These are phyloP conservation scores for Ramicandelaber brevisporus DNA, from an alignment of 192 early-diverging fungal species.

Conservation along the genomic window DNA sequence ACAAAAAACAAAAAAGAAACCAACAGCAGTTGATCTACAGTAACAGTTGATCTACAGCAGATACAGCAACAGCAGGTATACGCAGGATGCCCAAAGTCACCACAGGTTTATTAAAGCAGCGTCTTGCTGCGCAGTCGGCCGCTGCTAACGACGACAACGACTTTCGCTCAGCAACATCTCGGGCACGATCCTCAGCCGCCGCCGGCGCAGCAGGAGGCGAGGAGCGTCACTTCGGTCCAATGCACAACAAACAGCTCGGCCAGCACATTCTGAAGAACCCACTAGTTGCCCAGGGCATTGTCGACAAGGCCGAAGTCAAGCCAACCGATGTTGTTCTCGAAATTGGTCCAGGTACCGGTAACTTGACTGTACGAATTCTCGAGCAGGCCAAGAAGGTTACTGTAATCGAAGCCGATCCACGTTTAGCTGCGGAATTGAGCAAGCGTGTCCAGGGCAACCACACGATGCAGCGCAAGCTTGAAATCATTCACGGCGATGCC, in stretches of 20 bases:
- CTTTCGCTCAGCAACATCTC: neutral
- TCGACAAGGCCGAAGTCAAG: slow-evolving; percentile 66
- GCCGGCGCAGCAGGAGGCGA: slow-evolving; percentile 4
- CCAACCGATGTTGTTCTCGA: slow-evolving; percentile 63
- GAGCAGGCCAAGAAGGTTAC: slow-evolving; percentile 79
- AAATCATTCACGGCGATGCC: slow-evolving; percentile 94
- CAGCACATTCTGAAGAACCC: slow-evolving; percentile 99
- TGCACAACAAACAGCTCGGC: slow-evolving; percentile 92
- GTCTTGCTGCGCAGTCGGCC: too few species aligned
- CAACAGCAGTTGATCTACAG: too few species aligned
- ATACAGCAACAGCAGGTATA: too few species aligned
- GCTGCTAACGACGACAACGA: neutral
- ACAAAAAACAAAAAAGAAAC: too few species aligned
- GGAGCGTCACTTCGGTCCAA: slow-evolving; percentile 40
- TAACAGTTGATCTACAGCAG: too few species aligned
- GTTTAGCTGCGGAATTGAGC: slow-evolving; percentile 82
- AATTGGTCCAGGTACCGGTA: slow-evolving; percentile 97
- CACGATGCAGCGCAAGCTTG: slow-evolving; percentile 27
- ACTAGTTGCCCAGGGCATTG: slow-evolving; percentile 80
- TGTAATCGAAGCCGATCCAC: slow-evolving; percentile 89
- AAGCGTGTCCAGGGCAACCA: slow-evolving; percentile 89
- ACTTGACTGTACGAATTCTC: slow-evolving; percentile 85
- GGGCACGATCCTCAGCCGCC: neutral
- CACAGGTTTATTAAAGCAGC: too few species aligned
- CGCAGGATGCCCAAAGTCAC: too few species aligned